A percentile compares a stretch with the other conserved stretches of the same genome.
These are phyloP conservation scores for Pseudogymnoascus sp. DNA, from an alignment of 2,329 filamentous ascomycete genomes.

Conservation along the genomic window DNA sequence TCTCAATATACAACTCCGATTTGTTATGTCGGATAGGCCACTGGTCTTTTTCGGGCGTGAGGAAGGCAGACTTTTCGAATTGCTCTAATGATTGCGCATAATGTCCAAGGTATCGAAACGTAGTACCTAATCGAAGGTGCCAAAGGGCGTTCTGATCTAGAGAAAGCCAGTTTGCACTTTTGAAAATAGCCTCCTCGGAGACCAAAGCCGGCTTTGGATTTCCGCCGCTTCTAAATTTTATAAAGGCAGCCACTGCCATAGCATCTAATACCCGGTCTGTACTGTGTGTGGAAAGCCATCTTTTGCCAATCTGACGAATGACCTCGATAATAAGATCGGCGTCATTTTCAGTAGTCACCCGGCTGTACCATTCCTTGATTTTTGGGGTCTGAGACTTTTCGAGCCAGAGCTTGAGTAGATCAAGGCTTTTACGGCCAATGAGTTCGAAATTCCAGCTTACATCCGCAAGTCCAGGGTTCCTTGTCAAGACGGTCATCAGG, in stretches of 20 bases:
- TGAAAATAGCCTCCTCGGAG: background rate
- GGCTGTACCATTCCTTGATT: background rate
- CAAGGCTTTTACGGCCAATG: background rate
- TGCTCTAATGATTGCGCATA: background rate
- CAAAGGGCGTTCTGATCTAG: background rate
- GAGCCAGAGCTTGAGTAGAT: background rate
- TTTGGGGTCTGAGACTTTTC: background rate
- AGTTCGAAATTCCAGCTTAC: background rate
- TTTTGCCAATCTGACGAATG: background rate
- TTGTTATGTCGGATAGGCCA: background rate
- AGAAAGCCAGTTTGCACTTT: background rate
- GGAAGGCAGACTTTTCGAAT: background rate
- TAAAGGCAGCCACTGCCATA: background rate
- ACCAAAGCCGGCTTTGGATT: background rate
- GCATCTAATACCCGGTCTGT: background rate
- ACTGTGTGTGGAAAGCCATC: background rate
- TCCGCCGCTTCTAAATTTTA: background rate
- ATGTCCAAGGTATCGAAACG: background rate
- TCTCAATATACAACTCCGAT: background rate
- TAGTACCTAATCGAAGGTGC: background rate
- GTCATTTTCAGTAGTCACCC: background rate
- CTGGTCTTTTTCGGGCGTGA: background rate
- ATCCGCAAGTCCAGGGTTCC: background rate
- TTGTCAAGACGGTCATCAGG: background rate
- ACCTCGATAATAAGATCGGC: background rate